Evolutionary conservation across 805 yeast species (phyloP).

Genomic region (Peterozyma toletana): DNA sequence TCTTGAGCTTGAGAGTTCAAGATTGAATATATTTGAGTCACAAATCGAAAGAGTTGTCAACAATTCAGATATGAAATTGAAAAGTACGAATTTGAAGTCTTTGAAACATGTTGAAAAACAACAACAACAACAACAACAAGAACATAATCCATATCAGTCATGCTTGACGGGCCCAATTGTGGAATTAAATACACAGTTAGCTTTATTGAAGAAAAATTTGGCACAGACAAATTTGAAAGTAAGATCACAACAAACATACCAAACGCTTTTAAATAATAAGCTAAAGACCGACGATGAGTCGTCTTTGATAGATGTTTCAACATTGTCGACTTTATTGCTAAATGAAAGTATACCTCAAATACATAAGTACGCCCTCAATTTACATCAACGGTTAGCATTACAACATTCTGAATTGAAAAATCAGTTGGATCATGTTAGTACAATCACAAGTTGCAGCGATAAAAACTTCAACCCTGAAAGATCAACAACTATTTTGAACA

Average conservation of each 20-base stretch:
- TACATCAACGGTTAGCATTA: slow-evolving; percentile 27
- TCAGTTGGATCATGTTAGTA: not conserved
- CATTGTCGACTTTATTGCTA: not conserved
- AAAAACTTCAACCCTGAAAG: not conserved
- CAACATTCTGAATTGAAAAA: slow-evolving; percentile 34
- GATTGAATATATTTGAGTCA: not conserved
- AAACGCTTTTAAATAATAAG: not conserved
- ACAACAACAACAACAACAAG: not conserved
- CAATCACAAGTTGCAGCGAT: not conserved
- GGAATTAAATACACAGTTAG: not conserved
- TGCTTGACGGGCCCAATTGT: not conserved
- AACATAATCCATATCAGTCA: not conserved
- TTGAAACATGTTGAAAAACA: no score
- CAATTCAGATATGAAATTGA: not conserved
- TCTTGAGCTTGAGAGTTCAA: not conserved
- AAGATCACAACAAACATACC: not conserved
- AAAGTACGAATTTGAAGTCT: not conserved
- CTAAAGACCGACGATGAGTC: not conserved
- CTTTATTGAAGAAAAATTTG: not conserved
- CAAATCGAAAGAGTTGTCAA: not conserved
- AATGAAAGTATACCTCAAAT: slow-evolving; percentile 5
- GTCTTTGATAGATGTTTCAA: not conserved
- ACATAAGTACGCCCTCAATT: slow-evolving; percentile 24
- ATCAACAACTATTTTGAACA: not conserved
- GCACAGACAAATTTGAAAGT: not conserved